Base-by-base conservation (phyloP, 179 eudicot genomes). In the Vitellaria paradoxa region DNA sequence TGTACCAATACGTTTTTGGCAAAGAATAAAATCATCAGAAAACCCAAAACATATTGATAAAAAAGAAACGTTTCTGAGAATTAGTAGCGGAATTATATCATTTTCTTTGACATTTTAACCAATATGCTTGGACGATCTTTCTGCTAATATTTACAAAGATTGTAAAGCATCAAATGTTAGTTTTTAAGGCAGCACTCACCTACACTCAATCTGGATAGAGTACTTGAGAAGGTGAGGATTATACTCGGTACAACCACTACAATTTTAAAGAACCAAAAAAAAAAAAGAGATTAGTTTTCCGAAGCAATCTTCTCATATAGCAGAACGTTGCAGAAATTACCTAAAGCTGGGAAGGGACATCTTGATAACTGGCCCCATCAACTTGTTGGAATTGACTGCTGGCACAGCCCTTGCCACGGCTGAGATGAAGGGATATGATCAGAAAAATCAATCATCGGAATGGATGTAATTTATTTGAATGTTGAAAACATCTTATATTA, bases 311-410 rank as follows among this genome's bases (percentile, higher is more conserved):
- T 13, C 45, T 30, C 37, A n/a, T 37, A 37, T 24, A 2, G 37
- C n/a, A 74, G 26, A 45, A 9, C 23, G 63, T 10, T 9, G 52
- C 77, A 21, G 18, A 55, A 52, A 62, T 26, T 80, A 93, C 99
- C 99, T 95, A 82, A 90, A 95, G 87, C 97, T 95, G 73, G 99
- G 99, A 74, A 95, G 95, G 10, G 98, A 89, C 88, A 94, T 82
- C 52, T 90, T 92, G 78, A 92, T 76, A 13, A 45, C 49, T 9
- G 99, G 99, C 20, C 97, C 97, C 82, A 81, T 76, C 93, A 93
- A 89, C 26, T 72, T 83, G 23, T 76, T 78, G 23, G 92, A 71
- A 70, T 80, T 80, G 76, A 77, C 78, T 68, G 66, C 78, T 37
- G 87, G 85, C 69, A 69, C 91, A 82, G 85, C 68, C 69, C 57